Conservation (phyloP, 176 grass and related monocot genomes). For the Rhynchospora tenuis region DNA sequence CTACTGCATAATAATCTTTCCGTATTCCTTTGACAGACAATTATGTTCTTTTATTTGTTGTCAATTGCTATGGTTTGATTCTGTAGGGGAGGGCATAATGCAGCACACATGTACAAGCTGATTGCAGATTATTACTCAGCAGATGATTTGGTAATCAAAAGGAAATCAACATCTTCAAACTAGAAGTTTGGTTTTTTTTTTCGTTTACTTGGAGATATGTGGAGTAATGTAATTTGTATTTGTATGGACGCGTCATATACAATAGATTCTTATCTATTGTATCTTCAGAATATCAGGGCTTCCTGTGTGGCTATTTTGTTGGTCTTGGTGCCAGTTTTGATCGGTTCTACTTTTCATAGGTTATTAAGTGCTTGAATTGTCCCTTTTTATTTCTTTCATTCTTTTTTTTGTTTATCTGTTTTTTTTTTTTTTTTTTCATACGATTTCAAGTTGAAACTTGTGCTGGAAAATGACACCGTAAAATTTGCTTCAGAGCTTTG, state of each 20-base stretch:
- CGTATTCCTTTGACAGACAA: not conserved
- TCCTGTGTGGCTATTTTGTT: not conserved
- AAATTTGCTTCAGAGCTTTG: not conserved
- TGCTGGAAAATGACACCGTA: not conserved
- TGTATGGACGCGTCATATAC: not conserved
- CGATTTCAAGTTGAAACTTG: not conserved
- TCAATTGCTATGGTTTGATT: constrained; percentile 14
- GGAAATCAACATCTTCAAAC: constrained; percentile 48
- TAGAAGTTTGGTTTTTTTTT: not conserved
- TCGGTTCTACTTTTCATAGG: not conserved
- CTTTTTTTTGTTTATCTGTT: too few relatives aligned
- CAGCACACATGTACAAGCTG: constrained; percentile 85
- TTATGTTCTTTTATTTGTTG: not conserved
- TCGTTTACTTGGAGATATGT: not conserved
- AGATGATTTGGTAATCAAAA: constrained; percentile 66
- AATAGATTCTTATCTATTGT: not conserved
- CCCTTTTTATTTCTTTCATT: not conserved
- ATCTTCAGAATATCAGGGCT: not conserved
- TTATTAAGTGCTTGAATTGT: not conserved
- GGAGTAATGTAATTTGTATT: not conserved
- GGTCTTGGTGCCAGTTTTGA: constrained; percentile 10
- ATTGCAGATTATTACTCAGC: constrained; percentile 97
- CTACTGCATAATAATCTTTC: not conserved
- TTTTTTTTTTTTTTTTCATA: not conserved
- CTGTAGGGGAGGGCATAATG: constrained; percentile 88